A percentile compares a stretch with the other conserved stretches of the same genome.
Conservation (phyloP, 2,329 filamentous ascomycete species). For the Cryphonectria carpinicola region DNA sequence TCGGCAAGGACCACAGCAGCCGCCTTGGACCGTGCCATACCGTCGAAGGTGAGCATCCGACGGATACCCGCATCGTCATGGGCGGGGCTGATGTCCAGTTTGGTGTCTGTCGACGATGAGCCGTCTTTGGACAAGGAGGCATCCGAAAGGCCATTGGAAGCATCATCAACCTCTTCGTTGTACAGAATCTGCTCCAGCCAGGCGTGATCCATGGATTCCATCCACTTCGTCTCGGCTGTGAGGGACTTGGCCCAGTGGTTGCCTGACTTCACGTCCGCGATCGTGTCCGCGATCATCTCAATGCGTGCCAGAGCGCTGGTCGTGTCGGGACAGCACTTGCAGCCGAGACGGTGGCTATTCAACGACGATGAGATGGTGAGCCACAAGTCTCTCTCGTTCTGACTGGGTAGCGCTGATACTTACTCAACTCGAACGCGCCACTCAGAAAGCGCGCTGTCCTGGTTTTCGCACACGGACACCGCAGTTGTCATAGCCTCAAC, state of each 20-base stretch:
- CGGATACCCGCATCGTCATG: constrained; percentile 7
- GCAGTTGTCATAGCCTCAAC: constrained; percentile 16
- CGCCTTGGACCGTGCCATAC: neutral
- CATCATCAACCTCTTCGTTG: neutral
- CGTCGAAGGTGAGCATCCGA: neutral
- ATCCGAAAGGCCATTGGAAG: neutral
- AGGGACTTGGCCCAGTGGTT: constrained; percentile 12
- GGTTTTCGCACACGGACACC: neutral
- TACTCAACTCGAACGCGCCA: constrained; percentile 23
- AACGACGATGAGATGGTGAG: neutral
- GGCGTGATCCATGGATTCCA: constrained; percentile 10
- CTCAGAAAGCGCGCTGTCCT: neutral
- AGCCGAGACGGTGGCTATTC: constrained; percentile 13
- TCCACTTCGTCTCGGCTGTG: constrained; percentile 8
- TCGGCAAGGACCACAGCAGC: constrained; percentile 22
- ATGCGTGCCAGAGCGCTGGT: constrained; percentile 10
- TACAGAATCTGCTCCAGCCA: constrained; percentile 18
- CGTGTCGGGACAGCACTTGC: constrained; percentile 3
- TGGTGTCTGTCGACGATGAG: neutral
- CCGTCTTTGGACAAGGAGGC: neutral
- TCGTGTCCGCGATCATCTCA: constrained; percentile 20
- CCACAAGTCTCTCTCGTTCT: too few relatives aligned
- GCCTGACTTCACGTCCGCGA: constrained; percentile 13
- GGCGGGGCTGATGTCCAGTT: neutral
- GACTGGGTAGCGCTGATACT: neutral